phyloP scores from a whole-genome alignment of 1,284 basidiomycete genomes.

The Cryptococcus sp. region DNA sequence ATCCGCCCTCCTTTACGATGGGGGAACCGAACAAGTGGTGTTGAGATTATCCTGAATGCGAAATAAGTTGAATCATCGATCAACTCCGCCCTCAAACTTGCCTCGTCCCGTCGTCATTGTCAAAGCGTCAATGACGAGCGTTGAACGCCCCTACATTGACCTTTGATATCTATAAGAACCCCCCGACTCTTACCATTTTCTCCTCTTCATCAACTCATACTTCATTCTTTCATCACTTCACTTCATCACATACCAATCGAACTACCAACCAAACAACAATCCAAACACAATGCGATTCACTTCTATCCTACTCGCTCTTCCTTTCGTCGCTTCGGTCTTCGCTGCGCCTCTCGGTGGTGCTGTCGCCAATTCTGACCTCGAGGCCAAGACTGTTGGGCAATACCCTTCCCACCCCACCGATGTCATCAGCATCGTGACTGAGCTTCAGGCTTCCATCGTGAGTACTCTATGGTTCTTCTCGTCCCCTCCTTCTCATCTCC shows the following conservation, averaged over 20 bases:
- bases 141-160: too few relatives aligned
- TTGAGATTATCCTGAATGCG: too few relatives aligned
- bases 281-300: conserved; percentile 13
- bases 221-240: background rate
- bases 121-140: background rate
- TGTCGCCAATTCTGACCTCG: background rate
- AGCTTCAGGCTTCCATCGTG: conserved; percentile 10
- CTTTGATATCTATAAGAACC: background rate
- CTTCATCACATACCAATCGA: background rate
- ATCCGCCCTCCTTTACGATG: too few relatives aligned
- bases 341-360: too few relatives aligned
- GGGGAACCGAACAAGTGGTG: too few relatives aligned
- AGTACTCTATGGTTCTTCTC: conserved; percentile 1
- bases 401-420: background rate
- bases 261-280: background rate
- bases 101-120: too few relatives aligned
- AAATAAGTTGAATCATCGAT: too few relatives aligned
- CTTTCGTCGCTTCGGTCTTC: conserved; percentile 12
- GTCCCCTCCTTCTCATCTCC: background rate
- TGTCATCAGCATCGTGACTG: conserved; percentile 8
- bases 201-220: background rate
- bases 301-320: conserved; percentile 11
- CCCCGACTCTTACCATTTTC: background rate
- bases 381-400: conserved; percentile 1
- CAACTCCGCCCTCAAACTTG: too few relatives aligned